phyloP scores from a whole-genome alignment of 768 basidiomycete species.

The Baorangia bicolor region DNA sequence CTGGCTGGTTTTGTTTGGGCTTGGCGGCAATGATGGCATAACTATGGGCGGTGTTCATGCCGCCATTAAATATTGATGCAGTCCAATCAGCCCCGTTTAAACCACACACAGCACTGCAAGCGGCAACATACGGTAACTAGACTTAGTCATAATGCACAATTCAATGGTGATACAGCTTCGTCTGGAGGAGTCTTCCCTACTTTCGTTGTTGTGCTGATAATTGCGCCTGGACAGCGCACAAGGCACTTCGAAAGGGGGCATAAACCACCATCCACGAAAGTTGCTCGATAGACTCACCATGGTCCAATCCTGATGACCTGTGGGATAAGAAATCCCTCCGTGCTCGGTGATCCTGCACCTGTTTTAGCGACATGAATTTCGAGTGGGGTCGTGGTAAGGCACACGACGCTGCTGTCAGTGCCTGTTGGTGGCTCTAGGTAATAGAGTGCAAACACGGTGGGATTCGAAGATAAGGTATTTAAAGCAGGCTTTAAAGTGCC shows the following conservation, averaged over 20 bases:
- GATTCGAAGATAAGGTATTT: background rate
- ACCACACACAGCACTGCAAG: background rate
- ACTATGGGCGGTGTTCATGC: background rate
- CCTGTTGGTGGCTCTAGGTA: background rate
- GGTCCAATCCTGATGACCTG: too few relatives aligned
- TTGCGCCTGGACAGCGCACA: too few relatives aligned
- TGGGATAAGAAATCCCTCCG: too few relatives aligned
- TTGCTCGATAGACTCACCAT: too few relatives aligned
- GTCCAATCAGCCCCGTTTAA: background rate
- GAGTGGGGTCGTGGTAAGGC: background rate
- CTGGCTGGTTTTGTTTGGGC: background rate
- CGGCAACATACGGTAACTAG: too few relatives aligned
- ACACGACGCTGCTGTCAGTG: background rate
- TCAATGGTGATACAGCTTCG: background rate
- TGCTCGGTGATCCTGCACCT: too few relatives aligned
- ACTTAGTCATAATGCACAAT: too few relatives aligned
- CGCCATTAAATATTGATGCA: background rate
- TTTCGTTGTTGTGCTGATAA: too few relatives aligned
- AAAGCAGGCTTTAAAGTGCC: background rate
- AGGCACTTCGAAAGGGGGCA: background rate
- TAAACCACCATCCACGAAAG: too few relatives aligned
- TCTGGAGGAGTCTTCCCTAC: background rate
- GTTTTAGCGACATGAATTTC: too few relatives aligned
- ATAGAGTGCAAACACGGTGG: background rate
- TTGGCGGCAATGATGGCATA: background rate